These are phyloP conservation scores for Fusarium continuum DNA, from an alignment of 2,329 filamentous ascomycete species.

Conservation along the genomic window DNA sequence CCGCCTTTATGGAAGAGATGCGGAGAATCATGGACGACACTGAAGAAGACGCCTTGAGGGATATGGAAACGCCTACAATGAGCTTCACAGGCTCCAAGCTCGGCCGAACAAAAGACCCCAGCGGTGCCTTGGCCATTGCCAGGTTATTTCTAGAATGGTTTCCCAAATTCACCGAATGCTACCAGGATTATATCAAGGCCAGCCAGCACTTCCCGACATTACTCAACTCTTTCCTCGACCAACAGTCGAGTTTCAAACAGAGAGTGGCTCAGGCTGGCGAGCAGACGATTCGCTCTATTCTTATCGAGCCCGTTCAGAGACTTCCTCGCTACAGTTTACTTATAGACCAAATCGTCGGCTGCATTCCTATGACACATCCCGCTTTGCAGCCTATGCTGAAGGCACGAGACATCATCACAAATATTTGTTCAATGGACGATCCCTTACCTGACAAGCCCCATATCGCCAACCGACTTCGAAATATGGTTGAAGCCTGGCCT, in stretches of 20 bases:
- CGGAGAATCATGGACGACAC: constrained; percentile 81
- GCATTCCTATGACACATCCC: constrained; percentile 85
- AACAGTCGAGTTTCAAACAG: constrained; percentile 83
- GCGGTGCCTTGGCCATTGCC: constrained; percentile 80
- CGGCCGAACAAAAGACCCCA: constrained; percentile 72
- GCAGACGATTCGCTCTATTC: constrained; percentile 85
- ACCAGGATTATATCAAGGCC: constrained; percentile 90
- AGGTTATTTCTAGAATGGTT: constrained; percentile 90
- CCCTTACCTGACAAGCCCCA: constrained; percentile 75
- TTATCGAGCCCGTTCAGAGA: constrained; percentile 96
- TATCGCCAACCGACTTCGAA: constrained; percentile 76
- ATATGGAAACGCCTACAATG: constrained; percentile 70
- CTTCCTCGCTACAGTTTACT: constrained; percentile 94
- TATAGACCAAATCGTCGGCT: constrained; percentile 93
- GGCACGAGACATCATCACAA: constrained; percentile 91
- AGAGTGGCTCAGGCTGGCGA: constrained; percentile 86
- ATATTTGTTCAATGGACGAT: constrained; percentile 93
- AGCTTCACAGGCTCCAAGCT: constrained; percentile 54
- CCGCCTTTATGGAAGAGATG: constrained; percentile 80
- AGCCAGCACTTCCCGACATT: constrained; percentile 88
- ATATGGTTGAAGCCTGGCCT: constrained; percentile 82
- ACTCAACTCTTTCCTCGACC: constrained; percentile 80
- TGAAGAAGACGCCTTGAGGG: constrained; percentile 79
- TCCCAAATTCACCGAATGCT: constrained; percentile 88
- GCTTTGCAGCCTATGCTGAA: constrained; percentile 85